Percentiles rank a stretch among this genome's conserved stretches.
phyloP scores from a whole-genome alignment of 2,329 filamentous ascomycete species.

The Trichoderma cornu-damae region DNA sequence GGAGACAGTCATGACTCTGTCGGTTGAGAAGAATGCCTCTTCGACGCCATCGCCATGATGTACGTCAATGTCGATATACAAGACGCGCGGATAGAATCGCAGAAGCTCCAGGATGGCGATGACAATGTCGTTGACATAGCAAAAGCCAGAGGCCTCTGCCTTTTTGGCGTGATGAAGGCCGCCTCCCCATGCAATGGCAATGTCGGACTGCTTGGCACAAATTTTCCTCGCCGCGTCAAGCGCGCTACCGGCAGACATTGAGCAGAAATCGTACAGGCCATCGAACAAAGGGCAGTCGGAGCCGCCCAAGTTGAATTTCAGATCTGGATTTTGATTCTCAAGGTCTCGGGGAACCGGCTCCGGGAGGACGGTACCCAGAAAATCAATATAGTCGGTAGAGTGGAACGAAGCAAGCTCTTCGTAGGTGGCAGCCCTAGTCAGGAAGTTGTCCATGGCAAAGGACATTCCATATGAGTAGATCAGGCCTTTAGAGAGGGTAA shows the following conservation, averaged over 20 bases:
- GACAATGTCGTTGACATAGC: slow-evolving; percentile 98
- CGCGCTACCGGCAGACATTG: slow-evolving; percentile 84
- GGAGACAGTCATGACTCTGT: slow-evolving; percentile 85
- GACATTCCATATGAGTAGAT: slow-evolving; percentile 95
- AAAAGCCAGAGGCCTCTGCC: slow-evolving; percentile 89
- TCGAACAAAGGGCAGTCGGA: slow-evolving; percentile 97
- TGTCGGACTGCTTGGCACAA: slow-evolving; percentile 79
- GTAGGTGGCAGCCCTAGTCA: slow-evolving; percentile 75
- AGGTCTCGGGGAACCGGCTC: slow-evolving; percentile 60
- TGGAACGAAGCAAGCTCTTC: slow-evolving; percentile 88
- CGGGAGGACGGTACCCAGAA: slow-evolving; percentile 67
- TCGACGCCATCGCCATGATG: slow-evolving; percentile 90
- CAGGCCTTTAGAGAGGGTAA: slow-evolving; percentile 91
- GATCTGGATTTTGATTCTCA: slow-evolving; percentile 57
- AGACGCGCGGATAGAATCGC: slow-evolving; percentile 72
- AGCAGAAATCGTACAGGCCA: slow-evolving; percentile 91
- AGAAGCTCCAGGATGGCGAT: slow-evolving; percentile 86
- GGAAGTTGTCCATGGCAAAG: slow-evolving; percentile 92
- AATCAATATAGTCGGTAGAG: slow-evolving; percentile 83
- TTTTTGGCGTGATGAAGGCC: slow-evolving; percentile 96
- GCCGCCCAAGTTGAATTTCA: slow-evolving; percentile 78
- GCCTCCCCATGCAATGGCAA: slow-evolving; percentile 96
- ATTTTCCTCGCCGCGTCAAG: slow-evolving; percentile 89
- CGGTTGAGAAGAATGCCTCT: slow-evolving; percentile 84
- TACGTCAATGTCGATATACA: slow-evolving; percentile 93